A percentile compares a stretch with the other conserved stretches of the same genome.
Conservation (phyloP, 148 eudicot species). For the Rhododendron ovatum region DNA sequence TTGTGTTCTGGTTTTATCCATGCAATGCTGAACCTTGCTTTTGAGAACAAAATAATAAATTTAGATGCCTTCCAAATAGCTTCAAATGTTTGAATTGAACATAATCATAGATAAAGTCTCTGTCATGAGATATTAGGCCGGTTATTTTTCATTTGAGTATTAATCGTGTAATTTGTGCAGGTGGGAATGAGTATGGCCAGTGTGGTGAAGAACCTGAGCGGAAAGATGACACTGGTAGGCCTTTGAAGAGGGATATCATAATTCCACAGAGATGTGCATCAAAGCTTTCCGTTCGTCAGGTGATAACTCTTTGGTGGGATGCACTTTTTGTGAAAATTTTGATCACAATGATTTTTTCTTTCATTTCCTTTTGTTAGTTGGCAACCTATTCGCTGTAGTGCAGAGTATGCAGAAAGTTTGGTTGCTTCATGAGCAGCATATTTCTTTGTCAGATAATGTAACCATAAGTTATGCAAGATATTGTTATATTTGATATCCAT, state of each 20-base stretch:
- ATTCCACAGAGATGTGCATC: conserved; percentile 91
- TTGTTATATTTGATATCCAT: background rate
- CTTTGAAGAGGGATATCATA: conserved; percentile 81
- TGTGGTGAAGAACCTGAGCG: conserved; percentile 96
- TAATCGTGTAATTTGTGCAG: conserved; percentile 28
- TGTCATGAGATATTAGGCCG: background rate
- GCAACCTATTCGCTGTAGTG: background rate
- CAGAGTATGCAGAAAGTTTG: background rate
- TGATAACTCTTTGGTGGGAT: conserved; percentile 12
- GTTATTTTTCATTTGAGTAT: background rate
- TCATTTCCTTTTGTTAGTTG: background rate
- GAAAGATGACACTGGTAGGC: conserved; percentile 71
- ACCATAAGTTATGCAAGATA: background rate
- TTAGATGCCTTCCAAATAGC: background rate
- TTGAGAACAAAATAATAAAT: background rate
- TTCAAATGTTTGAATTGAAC: background rate
- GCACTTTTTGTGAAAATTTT: background rate
- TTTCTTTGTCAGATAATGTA: background rate
- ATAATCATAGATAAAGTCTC: background rate
- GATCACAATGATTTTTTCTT: background rate
- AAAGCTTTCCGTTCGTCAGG: conserved; percentile 91
- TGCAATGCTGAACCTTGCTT: background rate
- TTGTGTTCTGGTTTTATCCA: background rate
- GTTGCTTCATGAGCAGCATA: background rate
- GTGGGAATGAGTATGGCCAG: conserved; percentile 99